Base-by-base conservation (phyloP, 352 stramenopile species). In the Blastocystis sp. region DNA sequence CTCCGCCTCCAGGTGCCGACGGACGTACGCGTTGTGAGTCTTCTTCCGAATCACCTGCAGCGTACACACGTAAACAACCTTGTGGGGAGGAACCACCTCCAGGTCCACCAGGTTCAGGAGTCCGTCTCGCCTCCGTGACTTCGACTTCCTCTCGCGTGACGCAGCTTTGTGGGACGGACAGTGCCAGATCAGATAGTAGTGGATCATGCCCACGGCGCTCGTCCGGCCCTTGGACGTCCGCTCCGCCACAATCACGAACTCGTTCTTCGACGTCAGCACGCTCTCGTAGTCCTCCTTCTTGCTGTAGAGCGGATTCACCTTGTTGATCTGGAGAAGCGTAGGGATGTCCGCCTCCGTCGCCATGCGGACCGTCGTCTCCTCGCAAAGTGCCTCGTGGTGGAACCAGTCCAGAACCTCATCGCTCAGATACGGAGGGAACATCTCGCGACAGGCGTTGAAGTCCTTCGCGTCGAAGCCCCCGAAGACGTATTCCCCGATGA, bases 121-220 rank as follows among this genome's bases (percentile, higher is more conserved):
- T 32, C 69, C 69, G 42, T 51, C 69, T 4, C 61, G 61, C 27
- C 34, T 1, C 21, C 61, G 24, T 27, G 61, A 21, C n/a, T 59
- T 49, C 3, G 32, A 7, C 21, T 63, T 44, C n/a, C n/a, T n/a
- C n/a, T n/a, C n/a, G n/a, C n/a, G n/a, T n/a, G n/a, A n/a, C 29
- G 51, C 16, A 32, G 21, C 24, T 0, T 51, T 48, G 4, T 40
- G 21, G 6, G 3, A 48, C 4, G 59, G 59, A 59, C 48, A 78
- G 29, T 59, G 29, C 65, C 65, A 78, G 14, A 64, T 64, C n/a
- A 81, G 42, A 38, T 81, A 81, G 27, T 81, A 81, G 36, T 81
- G 69, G 16, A 81, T 27, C 42, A 81, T 51, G 3, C 69, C 69
- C 48, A 81, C 69, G 42, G 63, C 16, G 8, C 53, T 21, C 0